Evolutionary conservation across 75 land plant genomes (phyloP), one percentile per base, ranked within the genome.

Genomic region (Pinus tabuliformis): DNA sequence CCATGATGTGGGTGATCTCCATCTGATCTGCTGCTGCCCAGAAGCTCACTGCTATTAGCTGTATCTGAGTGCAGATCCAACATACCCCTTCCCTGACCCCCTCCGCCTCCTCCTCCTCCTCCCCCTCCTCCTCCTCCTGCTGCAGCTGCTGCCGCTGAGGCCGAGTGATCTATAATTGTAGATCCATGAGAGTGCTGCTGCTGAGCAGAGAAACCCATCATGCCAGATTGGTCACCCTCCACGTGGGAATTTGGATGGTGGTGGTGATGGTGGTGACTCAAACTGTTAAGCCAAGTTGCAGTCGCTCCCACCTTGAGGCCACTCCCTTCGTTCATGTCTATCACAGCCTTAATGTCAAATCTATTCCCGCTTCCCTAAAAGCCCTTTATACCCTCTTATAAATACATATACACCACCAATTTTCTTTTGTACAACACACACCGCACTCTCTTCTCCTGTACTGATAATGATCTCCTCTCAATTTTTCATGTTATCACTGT

Each of bases 41-140:
- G 16, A 2, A 78, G 79, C 26, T 78, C 79, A 21, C 79, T 78
- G 49, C 79, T 78, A 30, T 78, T 78, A 4, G 79, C 79, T 39
- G 79, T 78, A 75, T 78, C 79, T 28, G 79, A 72, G 61, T 78
- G 79, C 37, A 78, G 79, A 78, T 78, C 79, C 30, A 78, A 36
- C 22, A 78, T 26, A 37, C 83, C 83, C 30, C 75, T 78, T 45
- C 80, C 81, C 14, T 54, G 59, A 3, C 62, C 62, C 1, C 21
- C 86, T 57, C 22, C 22, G 0, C 36, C 79, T n/a, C 24, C 57
- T 56, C 62, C 62, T 5, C 21, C 86, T 57, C 24, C 30, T 56
- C 70, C 9, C 60, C 20, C 30, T 20, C 22, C 22, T 4, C 36
- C 79, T n/a, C 24, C 57, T 56, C 75, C 66, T 28, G 24, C 24